Percentiles rank a stretch among this genome's conserved stretches.
These are phyloP conservation scores for Gnetum montanum DNA, from an alignment of 75 land plant species.

Conservation along the genomic window DNA sequence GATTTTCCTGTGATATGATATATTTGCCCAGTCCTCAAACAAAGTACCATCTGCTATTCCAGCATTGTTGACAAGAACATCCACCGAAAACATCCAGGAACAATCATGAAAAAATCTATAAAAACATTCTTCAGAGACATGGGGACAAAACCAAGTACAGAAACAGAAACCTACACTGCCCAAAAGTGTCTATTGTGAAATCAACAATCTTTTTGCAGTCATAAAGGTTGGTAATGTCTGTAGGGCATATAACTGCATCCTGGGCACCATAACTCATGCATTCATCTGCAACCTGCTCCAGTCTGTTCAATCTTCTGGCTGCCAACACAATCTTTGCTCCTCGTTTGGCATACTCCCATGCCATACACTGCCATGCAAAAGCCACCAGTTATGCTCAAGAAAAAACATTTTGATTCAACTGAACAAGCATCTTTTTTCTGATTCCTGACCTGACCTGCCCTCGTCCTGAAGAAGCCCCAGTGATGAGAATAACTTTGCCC, in stretches of 20 bases:
- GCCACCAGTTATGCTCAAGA: not conserved
- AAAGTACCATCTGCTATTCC: constrained; percentile 14
- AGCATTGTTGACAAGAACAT: constrained; percentile 37
- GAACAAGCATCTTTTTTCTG: not conserved
- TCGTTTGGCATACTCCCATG: constrained; percentile 22
- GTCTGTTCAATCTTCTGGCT: constrained; percentile 13
- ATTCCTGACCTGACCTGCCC: constrained; percentile 33
- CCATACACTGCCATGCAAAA: constrained; percentile 16
- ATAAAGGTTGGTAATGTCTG: constrained; percentile 10
- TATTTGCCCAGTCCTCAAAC: constrained; percentile 18
- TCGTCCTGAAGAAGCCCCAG: constrained; percentile 68
- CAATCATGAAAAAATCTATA: too few relatives aligned
- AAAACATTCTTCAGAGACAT: not conserved
- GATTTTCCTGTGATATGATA: constrained; percentile 1
- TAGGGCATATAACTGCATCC: constrained; percentile 12
- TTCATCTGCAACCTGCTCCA: constrained; percentile 18
- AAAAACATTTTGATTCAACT: too few relatives aligned
- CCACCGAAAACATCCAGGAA: constrained; percentile 20
- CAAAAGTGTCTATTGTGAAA: constrained; percentile 22
- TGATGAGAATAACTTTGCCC: constrained; percentile 66
- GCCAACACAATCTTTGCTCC: constrained; percentile 31
- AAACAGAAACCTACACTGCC: constrained; percentile 5
- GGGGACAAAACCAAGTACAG: too few relatives aligned
- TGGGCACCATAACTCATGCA: constrained; percentile 19
- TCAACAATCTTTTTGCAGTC: constrained; percentile 21